These are phyloP conservation scores for Hypoxylon sp. DNA, from an alignment of 2,329 filamentous ascomycete genomes.

Conservation along the genomic window DNA sequence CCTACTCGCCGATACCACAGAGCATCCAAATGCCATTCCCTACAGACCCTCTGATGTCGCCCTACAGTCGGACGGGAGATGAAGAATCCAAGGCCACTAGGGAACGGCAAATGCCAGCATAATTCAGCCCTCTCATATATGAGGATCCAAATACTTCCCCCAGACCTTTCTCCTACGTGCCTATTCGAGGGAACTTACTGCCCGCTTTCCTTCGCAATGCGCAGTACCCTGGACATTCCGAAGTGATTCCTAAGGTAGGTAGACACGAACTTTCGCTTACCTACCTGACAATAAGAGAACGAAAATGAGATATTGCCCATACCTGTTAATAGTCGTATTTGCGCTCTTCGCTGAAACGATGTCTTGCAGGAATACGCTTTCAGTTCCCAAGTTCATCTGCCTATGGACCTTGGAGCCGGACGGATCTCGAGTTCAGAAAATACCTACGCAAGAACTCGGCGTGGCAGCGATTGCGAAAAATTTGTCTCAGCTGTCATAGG, in stretches of 20 bases:
- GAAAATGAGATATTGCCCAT: not conserved
- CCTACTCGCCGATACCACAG: not conserved
- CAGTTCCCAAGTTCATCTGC: not conserved
- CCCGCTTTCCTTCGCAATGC: too few relatives aligned
- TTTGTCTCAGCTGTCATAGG: not conserved
- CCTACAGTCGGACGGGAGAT: not conserved
- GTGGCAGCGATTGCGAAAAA: not conserved
- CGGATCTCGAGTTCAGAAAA: not conserved
- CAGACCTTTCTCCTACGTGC: not conserved
- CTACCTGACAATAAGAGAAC: too few relatives aligned
- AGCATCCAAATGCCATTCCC: not conserved
- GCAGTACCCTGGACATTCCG: too few relatives aligned
- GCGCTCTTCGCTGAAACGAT: not conserved
- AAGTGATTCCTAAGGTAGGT: too few relatives aligned
- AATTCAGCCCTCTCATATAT: not conserved
- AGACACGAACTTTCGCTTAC: too few relatives aligned
- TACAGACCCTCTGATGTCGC: not conserved
- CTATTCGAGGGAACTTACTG: not conserved
- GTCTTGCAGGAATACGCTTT: not conserved
- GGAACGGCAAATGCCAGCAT: not conserved
- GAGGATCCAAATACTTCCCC: not conserved
- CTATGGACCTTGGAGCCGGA: not conserved
- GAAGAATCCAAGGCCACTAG: not conserved
- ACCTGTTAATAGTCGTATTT: not conserved
- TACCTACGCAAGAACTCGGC: not conserved